Base-by-base conservation (phyloP, 2,329 filamentous ascomycete species). In the Acarospora socialis region DNA sequence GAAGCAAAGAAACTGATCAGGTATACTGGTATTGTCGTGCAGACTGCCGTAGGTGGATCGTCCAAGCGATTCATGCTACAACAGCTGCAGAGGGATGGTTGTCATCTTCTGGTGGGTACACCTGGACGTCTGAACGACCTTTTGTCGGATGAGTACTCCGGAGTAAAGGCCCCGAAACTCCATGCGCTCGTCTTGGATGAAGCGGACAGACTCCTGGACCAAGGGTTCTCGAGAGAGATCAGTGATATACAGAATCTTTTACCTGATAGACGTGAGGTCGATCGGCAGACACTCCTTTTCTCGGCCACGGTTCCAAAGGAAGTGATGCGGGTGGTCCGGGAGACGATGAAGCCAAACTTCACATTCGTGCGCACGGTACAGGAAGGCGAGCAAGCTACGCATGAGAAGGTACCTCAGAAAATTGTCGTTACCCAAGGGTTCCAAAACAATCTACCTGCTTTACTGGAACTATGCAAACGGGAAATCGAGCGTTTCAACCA, bases 211-310 rank as follows among this genome's bases (percentile, higher is more conserved):
- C 61, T 81, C 16, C 59, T 79, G 29, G 72, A 80, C 45, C 63
- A 71, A 41, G 61, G 81, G 2, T 87, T 87, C 47, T 64, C 76
- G 35, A 61, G 63, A n/a, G n/a, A 75, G 34, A 66, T 87, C 30
- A 56, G 64, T 30, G 53, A 69, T 2, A 81, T 87, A 34, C 57
- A 73, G 34, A 37, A 50, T 0, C 49, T 57, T 25, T 66, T 94
- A 7, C 87, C 87, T 3, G 58, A 67, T 28, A 66, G 68, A 5
- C 46, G 53, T 0, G 55, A 74, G 32, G 70, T 77, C 38, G 66
- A 78, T 33, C 75, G 87, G 30, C 90, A 98, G 55, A 94, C 86
- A 5, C 73, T 98, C 47, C 77, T 98, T 56, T 94, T 92, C 55
- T 95, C 87, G 9, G 90, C 90, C 26, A 98, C 90, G 7, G 80